Evolutionary conservation across 2,329 filamentous ascomycete species (phyloP).

Genomic region (Penicillium sp.): DNA sequence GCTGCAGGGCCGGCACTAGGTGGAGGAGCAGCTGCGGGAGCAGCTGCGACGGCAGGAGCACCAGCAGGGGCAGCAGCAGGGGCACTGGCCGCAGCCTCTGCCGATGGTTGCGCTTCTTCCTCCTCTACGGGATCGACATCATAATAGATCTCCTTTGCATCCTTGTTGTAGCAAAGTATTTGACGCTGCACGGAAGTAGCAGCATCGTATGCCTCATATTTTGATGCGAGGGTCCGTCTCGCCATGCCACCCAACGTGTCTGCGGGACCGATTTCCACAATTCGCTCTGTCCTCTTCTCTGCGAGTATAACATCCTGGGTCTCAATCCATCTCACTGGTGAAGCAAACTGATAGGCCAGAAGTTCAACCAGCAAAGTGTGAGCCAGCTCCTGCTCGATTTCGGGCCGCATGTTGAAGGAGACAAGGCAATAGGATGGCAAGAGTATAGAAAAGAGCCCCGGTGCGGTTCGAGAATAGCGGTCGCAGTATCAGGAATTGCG

Average conservation of each 20-base stretch:
- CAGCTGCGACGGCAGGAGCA: conserved; percentile 47
- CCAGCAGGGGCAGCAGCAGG: conserved; percentile 37
- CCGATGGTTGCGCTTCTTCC: no score
- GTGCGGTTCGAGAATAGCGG: no score
- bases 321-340: conserved; percentile 98
- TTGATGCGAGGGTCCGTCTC: conserved; percentile 85
- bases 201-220: conserved; percentile 97
- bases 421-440: no score
- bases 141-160: conserved; percentile 98
- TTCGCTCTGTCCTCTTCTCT: conserved; percentile 89
- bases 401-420: conserved; percentile 71
- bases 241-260: conserved; percentile 97
- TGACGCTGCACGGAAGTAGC: conserved; percentile 92
- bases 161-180: conserved; percentile 98
- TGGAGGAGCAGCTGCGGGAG: conserved; percentile 53
- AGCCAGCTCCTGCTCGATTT: conserved; percentile 97
- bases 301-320: conserved; percentile 99
- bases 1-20: conserved; percentile 74
- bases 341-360: conserved; percentile 97
- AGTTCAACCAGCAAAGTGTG: conserved; percentile 98
- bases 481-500: no score
- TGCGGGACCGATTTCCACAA: conserved; percentile 93
- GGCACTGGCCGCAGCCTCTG: conserved; percentile 44
- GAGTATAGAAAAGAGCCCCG: no score
- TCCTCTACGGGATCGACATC: conserved; percentile 92